Evolutionary conservation across 345 rosid species (phyloP), one percentile per base, ranked within the genome.

Genomic region (Trapa incisa): DNA sequence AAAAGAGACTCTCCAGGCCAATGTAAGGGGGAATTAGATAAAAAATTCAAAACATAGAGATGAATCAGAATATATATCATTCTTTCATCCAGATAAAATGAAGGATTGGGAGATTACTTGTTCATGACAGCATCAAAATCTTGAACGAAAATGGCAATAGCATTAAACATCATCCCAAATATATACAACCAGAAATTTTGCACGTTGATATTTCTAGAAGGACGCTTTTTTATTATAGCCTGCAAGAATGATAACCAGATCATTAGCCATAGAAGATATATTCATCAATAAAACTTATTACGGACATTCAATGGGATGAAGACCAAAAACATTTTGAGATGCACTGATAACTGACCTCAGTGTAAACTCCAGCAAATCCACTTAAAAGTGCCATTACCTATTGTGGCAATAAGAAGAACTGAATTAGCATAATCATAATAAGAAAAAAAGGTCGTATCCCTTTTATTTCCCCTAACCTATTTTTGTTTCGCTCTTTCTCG

Each of bases 371-470:
- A 1, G 97, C 99, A 71, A 89, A 94, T 69, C 99, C 96, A 64
- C 97, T 91, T 71, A 94, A 75, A 72, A 94, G 96, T 57, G 99
- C 99, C 97, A 91, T 91, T 64, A 91, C 84, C 99, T 89, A 79
- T 3, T 65, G 76, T 75, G 72, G 65, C 15, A 33, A 42, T 12
- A 69, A 3, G 65, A 33, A 53, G 17, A 35, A 47, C n/a, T 17
- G 42, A 17, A 60, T 45, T 45, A 45, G 48, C 42, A 39, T 67
- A 75, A 33, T 2, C 64, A 65, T 13, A 67, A 36, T 65, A 50
- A 42, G 41, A 9, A 66, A 8, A 22, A 45, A 64, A 45, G 41
- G 69, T 29, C 35, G 60, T 39, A 68, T 35, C 42, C 63, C 56
- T 64, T 39, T 48, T 71, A 41, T 53, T 47, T 64, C 38, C 66